Evolutionary conservation across 164 flowering plant genomes (phyloP).

Genomic region (Platanus orientalis): DNA sequence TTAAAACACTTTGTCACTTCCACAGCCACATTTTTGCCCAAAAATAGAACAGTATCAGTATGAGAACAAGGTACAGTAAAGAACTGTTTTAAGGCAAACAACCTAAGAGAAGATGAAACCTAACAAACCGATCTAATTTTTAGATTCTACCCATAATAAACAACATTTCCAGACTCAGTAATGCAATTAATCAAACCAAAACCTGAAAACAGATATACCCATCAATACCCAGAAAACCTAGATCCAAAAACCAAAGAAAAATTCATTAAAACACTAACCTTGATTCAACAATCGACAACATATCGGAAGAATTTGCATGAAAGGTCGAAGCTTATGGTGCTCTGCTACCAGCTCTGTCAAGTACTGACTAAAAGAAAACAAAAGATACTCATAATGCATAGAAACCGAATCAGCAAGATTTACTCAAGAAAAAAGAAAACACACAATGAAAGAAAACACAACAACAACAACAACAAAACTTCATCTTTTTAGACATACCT

Average conservation of each 20-base stretch:
- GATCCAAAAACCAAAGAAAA: constrained; percentile 19
- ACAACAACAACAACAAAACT: neutral
- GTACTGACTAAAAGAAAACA: constrained; percentile 90
- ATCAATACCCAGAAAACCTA: constrained; percentile 15
- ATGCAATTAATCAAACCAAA: neutral
- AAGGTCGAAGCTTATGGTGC: constrained; percentile 94
- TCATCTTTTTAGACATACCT: constrained; percentile 36
- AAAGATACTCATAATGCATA: neutral
- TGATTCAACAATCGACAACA: constrained; percentile 88
- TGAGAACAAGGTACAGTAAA: neutral
- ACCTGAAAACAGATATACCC: neutral
- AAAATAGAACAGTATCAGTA: too few relatives aligned
- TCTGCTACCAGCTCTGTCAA: constrained; percentile 84
- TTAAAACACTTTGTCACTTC: neutral
- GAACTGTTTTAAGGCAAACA: neutral
- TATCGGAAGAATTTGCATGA: constrained; percentile 86
- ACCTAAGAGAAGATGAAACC: neutral
- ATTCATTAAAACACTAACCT: constrained; percentile 38
- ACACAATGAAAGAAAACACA: neutral
- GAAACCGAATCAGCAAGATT: neutral
- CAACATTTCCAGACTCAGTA: neutral
- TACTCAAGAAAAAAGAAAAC: neutral
- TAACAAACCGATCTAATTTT: constrained; percentile 2
- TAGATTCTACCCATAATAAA: neutral
- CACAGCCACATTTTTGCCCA: too few relatives aligned